Evolutionary conservation across 2,329 filamentous ascomycete species (phyloP).

Genomic region (Pyricularia grisea): DNA sequence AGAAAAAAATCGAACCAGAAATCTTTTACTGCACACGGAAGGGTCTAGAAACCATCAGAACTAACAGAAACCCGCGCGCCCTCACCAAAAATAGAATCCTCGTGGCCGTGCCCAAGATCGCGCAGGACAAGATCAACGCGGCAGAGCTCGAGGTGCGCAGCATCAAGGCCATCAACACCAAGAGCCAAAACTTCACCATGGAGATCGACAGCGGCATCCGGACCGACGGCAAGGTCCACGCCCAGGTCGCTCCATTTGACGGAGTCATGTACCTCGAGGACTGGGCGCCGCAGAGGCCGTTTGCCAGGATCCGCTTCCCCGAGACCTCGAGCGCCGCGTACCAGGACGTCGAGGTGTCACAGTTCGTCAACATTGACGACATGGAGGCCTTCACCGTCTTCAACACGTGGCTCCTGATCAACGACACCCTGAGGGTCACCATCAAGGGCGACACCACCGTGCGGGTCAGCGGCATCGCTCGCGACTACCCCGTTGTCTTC

Average conservation of each 20-base stretch:
- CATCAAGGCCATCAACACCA: slow-evolving; percentile 38
- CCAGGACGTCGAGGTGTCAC: slow-evolving; percentile 42
- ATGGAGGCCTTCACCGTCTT: slow-evolving; percentile 41
- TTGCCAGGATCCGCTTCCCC: slow-evolving; percentile 42
- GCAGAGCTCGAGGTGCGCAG: slow-evolving; percentile 42
- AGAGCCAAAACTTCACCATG: slow-evolving; percentile 35
- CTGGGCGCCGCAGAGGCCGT: slow-evolving; percentile 33
- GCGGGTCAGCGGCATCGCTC: slow-evolving; percentile 37
- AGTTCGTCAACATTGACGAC: slow-evolving; percentile 36
- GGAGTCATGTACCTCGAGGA: slow-evolving; percentile 48
- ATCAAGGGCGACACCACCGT: slow-evolving; percentile 43
- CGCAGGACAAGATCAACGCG: slow-evolving; percentile 44
- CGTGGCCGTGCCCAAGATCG: slow-evolving; percentile 45
- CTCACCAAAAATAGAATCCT: slow-evolving; percentile 34
- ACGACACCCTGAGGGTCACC: slow-evolving; percentile 38
- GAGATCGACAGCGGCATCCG: slow-evolving; percentile 46
- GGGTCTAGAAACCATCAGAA: neutral
- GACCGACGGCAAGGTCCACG: slow-evolving; percentile 41
- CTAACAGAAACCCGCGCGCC: neutral
- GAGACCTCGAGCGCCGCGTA: slow-evolving; percentile 36
- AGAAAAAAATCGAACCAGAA: too few species aligned
- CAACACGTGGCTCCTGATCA: slow-evolving; percentile 43
- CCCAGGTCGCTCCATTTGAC: slow-evolving; percentile 38
- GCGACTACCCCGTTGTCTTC: slow-evolving; percentile 41
- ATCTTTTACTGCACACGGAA: neutral